Evolutionary conservation across 306 rosid species (phyloP), one percentile per base, ranked within the genome.

Genomic region (Acacia acuminata): DNA sequence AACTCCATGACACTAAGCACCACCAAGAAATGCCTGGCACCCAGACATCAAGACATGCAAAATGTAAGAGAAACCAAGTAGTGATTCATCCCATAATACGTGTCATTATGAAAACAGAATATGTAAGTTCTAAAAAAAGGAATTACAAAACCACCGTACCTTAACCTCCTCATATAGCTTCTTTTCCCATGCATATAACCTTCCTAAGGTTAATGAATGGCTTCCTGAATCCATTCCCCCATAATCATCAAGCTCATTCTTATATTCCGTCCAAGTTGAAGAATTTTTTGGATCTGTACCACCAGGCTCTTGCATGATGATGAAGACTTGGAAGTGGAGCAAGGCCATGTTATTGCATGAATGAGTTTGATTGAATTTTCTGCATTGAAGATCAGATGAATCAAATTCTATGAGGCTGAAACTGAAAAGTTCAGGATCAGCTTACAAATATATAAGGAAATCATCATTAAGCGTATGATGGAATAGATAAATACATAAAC

Each of bases 121-220:
- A 76, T 64, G 81, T 43, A 69, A 19, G 78, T 27, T 71, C 17
- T 76, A 66, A 69, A 27, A 56, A 56, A 56, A 20, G 63, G 63
- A 56, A 56, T n/a, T n/a, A n/a, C 63, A 20, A 8, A 56, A 56
- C 27, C 25, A 56, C 8, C 63, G n/a, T 82, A 94, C 99, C 99
- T 92, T 96, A 74, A 96, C 98, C 89, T 94, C 97, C 82, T 96
- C 97, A 51, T 90, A 96, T 68, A 96, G 90, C 80, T 96, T 96
- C 92, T 96, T 94, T 86, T 96, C 99, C 99, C 98, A 96, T 68
- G 97, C 98, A 83, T 91, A 94, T 48, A 96, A 74, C 85, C 99
- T 90, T 82, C 90, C 98, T 5, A 96, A 78, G 24, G 99, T 96
- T 27, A 90, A 90, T 14, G 94, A 91, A 86, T 96, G 99, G 84